phyloP scores from a whole-genome alignment of 2,329 filamentous ascomycete genomes.

The Colletotrichum magnum region DNA sequence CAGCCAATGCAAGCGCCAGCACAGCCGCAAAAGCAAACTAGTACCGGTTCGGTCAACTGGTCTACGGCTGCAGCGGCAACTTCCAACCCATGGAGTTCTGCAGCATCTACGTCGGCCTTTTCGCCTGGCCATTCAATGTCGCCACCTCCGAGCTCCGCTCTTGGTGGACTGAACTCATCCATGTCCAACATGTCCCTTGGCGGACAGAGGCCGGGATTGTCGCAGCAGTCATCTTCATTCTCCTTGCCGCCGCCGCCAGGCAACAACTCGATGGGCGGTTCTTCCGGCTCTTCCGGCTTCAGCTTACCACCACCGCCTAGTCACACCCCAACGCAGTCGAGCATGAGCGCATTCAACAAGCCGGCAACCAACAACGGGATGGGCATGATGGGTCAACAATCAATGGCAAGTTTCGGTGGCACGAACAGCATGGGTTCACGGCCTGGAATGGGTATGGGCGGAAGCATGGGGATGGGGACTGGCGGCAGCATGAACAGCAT shows the following conservation, averaged over 20 bases:
- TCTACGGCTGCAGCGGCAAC: constrained; percentile 57
- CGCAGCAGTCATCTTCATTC: constrained; percentile 62
- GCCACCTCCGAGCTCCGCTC: constrained; percentile 49
- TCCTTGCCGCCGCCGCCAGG: constrained; percentile 70
- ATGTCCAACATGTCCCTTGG: constrained; percentile 66
- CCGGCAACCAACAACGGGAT: constrained; percentile 34
- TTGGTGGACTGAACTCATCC: constrained; percentile 56
- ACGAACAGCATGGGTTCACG: constrained; percentile 39
- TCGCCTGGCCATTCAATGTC: constrained; percentile 32
- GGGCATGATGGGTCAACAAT: constrained; percentile 36
- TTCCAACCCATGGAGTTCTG: constrained; percentile 65
- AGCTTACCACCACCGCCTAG: constrained; percentile 63
- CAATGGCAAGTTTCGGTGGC: constrained; percentile 27
- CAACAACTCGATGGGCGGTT: constrained; percentile 42
- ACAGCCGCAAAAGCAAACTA: constrained; percentile 41
- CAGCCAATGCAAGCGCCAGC: constrained; percentile 56
- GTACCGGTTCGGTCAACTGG: constrained; percentile 65
- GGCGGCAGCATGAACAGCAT: constrained; percentile 48
- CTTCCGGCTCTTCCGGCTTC: constrained; percentile 56
- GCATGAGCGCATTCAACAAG: constrained; percentile 41
- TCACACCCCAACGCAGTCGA: constrained; percentile 46
- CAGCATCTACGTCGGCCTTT: constrained; percentile 42
- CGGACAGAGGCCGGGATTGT: constrained; percentile 56
- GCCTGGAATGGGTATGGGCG: constrained; percentile 36
- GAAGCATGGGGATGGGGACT: constrained; percentile 46